Conservation (phyloP, 768 basidiomycete species). For the Tremella fuciformis region DNA sequence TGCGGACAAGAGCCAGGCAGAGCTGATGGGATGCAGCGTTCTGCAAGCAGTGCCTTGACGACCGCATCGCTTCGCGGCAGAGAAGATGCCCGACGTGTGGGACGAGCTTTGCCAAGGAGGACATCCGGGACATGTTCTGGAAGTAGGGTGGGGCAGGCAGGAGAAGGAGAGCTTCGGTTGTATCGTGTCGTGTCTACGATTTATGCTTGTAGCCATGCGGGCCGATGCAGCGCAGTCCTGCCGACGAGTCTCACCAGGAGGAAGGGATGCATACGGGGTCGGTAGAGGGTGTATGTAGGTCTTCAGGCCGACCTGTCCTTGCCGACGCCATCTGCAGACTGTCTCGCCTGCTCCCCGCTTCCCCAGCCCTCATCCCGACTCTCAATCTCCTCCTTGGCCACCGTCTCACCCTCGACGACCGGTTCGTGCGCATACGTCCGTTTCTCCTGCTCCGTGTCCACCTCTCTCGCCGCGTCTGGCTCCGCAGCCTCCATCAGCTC, state of each 20-base stretch:
- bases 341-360: conserved; percentile 34
- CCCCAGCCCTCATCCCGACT: conserved; percentile 37
- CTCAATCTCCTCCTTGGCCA: conserved; percentile 38
- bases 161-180: too few species aligned
- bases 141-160: conserved; percentile 50
- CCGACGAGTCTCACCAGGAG: too few species aligned
- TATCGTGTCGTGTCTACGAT: too few species aligned
- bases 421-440: conserved; percentile 11
- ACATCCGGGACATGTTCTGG: conserved; percentile 69
- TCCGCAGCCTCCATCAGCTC: not conserved
- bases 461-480: conserved; percentile 4
- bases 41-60: conserved; percentile 66
- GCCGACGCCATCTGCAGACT: conserved; percentile 37
- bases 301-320: not conserved
- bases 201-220: too few species aligned
- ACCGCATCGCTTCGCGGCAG: conserved; percentile 82
- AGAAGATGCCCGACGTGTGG: conserved; percentile 92
- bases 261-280: too few species aligned
- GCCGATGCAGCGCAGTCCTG: too few species aligned
- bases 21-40: conserved; percentile 61
- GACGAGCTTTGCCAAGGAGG: conserved; percentile 72
- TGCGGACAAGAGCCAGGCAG: not conserved
- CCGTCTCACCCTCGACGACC: conserved; percentile 16
- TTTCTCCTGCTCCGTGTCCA: conserved; percentile 8
- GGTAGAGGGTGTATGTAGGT: too few species aligned